These are phyloP conservation scores for Aphanomyces astaci DNA, from an alignment of 352 stramenopile genomes.

Conservation along the genomic window DNA sequence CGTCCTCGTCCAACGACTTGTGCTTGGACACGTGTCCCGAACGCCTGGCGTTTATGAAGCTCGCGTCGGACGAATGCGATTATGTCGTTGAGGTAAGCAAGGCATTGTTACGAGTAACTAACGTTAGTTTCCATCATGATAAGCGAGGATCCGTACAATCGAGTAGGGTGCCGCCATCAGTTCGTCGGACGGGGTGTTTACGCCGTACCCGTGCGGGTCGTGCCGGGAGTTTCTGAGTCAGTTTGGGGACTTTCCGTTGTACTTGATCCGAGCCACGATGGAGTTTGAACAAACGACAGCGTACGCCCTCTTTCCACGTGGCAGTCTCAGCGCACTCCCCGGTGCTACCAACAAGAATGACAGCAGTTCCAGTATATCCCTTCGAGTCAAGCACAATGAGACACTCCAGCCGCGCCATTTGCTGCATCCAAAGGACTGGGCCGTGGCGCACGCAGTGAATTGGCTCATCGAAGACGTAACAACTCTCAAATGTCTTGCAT, in stretches of 20 bases:
- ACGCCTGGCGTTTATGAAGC: conserved; percentile 13
- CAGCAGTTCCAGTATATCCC: not conserved
- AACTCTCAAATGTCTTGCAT: not conserved
- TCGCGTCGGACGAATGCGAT: conserved; percentile 14
- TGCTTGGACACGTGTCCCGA: conserved; percentile 17
- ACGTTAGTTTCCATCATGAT: too few species aligned
- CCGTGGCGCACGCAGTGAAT: conserved; percentile 34
- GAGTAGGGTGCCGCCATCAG: conserved; percentile 8
- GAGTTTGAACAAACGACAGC: conserved; percentile 48
- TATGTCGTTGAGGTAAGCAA: conserved; percentile 5
- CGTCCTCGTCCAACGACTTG: conserved; percentile 7
- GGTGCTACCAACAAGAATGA: not conserved
- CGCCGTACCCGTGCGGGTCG: conserved; percentile 45
- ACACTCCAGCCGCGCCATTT: not conserved
- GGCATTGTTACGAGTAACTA: not conserved
- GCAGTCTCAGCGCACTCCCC: not conserved
- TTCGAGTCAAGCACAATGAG: not conserved
- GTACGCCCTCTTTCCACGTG: conserved; percentile 46
- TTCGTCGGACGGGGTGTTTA: conserved; percentile 13
- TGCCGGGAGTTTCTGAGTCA: conserved; percentile 64
- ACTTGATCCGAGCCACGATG: conserved; percentile 44
- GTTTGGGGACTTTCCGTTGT: conserved; percentile 67
- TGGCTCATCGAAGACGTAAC: conserved; percentile 40
- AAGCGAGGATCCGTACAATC: too few species aligned
- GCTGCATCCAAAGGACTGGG: conserved; percentile 45